Percentiles rank a stretch among this genome's conserved stretches.
Conservation (phyloP, 208 protist species). For the Acanthamoeba royreba region DNA sequence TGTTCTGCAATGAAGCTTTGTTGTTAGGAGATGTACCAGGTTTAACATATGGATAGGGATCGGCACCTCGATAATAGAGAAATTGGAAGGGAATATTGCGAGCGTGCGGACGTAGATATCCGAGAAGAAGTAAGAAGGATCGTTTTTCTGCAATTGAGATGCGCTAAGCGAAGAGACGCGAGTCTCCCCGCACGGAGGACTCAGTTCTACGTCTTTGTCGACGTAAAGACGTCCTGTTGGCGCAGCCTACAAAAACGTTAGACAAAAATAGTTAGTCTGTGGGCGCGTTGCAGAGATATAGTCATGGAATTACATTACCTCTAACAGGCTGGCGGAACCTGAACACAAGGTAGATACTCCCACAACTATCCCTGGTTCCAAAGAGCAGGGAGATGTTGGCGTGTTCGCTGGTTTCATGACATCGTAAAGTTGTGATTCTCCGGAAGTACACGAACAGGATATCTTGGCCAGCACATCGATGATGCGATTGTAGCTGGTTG, state of each 20-base stretch:
- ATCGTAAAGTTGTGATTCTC: no score
- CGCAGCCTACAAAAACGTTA: not conserved
- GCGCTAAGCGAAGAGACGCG: not conserved
- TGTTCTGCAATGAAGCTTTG: not conserved
- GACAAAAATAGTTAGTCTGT: no score
- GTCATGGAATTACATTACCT: no score
- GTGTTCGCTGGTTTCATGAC: no score
- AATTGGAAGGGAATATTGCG: not conserved
- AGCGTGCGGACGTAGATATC: not conserved
- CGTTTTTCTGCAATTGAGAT: not conserved
- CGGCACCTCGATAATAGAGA: not conserved
- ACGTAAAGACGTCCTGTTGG: not conserved
- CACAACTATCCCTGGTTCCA: not conserved
- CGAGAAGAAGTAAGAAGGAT: not conserved
- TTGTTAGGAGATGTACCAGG: not conserved
- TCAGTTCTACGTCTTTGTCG: not conserved
- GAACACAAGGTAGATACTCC: not conserved
- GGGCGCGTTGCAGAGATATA: no score
- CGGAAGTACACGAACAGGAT: not conserved
- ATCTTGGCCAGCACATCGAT: conserved; percentile 5
- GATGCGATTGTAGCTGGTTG: conserved; percentile 32
- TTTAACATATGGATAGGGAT: not conserved
- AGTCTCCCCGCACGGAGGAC: not conserved
- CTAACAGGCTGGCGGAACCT: not conserved
- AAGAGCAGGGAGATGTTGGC: not conserved